phyloP scores from a whole-genome alignment of 805 yeast genomes.

The Debaryomyces tyrocola region DNA sequence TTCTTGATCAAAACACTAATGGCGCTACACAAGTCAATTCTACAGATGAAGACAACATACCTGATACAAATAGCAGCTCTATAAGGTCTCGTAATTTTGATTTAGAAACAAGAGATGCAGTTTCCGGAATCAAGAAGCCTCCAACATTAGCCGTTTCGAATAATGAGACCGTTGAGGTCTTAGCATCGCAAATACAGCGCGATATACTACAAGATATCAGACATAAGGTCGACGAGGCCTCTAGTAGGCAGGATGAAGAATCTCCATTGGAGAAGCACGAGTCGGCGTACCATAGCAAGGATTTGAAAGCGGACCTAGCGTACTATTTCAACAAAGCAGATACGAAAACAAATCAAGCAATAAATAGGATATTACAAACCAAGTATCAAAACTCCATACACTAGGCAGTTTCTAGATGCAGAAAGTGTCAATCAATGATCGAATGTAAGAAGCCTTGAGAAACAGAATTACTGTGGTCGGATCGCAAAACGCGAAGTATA shows the following conservation, averaged over 20 bases:
- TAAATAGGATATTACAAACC: constrained; percentile 26
- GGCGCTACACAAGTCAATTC: neutral
- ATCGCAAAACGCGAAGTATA: neutral
- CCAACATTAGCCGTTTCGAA: constrained; percentile 5
- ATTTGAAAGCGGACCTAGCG: constrained; percentile 30
- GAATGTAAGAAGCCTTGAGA: too few relatives aligned
- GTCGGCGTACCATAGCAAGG: constrained; percentile 22
- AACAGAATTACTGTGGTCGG: too few relatives aligned
- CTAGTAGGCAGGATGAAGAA: neutral
- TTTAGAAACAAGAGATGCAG: neutral
- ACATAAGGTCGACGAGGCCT: constrained; percentile 8
- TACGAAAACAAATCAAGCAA: constrained; percentile 23
- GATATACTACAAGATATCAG: constrained; percentile 17
- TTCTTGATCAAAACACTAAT: neutral
- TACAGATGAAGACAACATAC: neutral
- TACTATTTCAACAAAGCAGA: constrained; percentile 25
- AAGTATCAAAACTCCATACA: constrained; percentile 14
- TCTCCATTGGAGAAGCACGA: neutral
- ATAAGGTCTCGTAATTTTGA: neutral
- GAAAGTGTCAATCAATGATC: too few relatives aligned
- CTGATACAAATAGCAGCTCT: neutral
- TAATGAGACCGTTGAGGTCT: constrained; percentile 27
- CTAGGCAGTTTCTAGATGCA: too few relatives aligned
- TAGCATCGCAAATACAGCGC: constrained; percentile 22
- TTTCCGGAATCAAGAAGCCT: neutral